Base-by-base conservation (phyloP, 371 early-diverging fungal genomes). In the Rhizopus sp. region DNA sequence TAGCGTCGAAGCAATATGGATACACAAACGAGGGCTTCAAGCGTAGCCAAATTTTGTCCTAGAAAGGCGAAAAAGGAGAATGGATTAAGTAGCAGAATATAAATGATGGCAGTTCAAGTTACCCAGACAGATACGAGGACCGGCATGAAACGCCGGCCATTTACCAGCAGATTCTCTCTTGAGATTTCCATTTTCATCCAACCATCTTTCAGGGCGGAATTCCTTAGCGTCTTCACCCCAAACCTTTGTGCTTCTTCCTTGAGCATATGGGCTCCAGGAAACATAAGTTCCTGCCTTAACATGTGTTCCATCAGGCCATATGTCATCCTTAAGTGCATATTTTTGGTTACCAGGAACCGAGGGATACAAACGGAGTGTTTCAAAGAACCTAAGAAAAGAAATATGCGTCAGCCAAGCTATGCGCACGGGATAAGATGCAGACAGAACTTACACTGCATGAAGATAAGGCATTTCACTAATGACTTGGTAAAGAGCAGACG, bases 281-380 rank as follows among this genome's bases (percentile, higher is more conserved):
- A 85, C 55, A 41, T 64, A 69, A 34, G 83, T 79, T 1, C 86
- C 88, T 40, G 78, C 79, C 23, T 73, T 69, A 1, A 91, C 70
- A 6, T 63, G 57, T 15, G 81, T 80, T 6, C 91, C 89, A 53
- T 88, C 87, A 7, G 92, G 92, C 61, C 87, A 76, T 3, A 85
- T 57, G 63, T 87, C 86, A 57, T 88, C 89, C 9, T 82, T 61
- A 17, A 87, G 59, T 8, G 87, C 88, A 33, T 69, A 62, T 70
- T 90, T 91, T 42, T 77, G 65, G 33, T 88, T 84, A 4, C 48
- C 59, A 40, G 93, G 92, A 0, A 93, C 91, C 8, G 83, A 79
- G 0, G 92, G 90, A 64, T 87, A 81, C 7, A 90, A 68, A 12
- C 91, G 80, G 4, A 92, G 63, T 0, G 85, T 75, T 66, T 93